Evolutionary conservation across 371 early-diverging fungal species (phyloP), one percentile per base, ranked within the genome.

Genomic region (Mucor velutinosus): DNA sequence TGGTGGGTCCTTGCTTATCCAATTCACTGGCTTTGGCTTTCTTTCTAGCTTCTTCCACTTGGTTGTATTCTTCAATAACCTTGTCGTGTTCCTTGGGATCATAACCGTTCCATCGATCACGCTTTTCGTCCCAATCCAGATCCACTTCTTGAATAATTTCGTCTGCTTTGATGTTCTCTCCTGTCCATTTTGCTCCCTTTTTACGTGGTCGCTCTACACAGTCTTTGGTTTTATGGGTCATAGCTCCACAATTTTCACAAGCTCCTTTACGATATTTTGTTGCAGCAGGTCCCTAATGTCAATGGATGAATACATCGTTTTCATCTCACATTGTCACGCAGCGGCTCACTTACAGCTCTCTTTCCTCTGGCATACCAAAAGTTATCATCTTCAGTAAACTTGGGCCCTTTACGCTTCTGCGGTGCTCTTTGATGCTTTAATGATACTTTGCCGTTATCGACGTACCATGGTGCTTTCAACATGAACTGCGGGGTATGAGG

Each of bases 401-500:
- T 78, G 8, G 70, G 60, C 0, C 65, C 77, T 41, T 71, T 72
- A 30, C 79, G 71, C 45, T 79, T 79, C 19, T 76, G 75, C 12
- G 75, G 80, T 57, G 87, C 86, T 37, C 89, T 85, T 77, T 97
- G 98, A 86, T 98, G 97, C 73, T 95, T 94, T 60, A 98, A 85
- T 4, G 94, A 92, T 0, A 93, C 84, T 72, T 90, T 88, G 32
- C 95, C 93, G 49, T 91, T 92, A 74, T 94, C 94, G 57, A 96
- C 86, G 76, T 98, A 98, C 99, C 94, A 98, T 70, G 99, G 99
- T 53, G 97, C 97, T 37, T 95, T 87, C 12, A 96, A 86, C 83
- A 97, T 97, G 76, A 94, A 98, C 66, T 95, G 92, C 3, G 99
- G 99, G 49, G 98, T 98, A 72, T 99, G 97, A n/a, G 99, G 99